These are phyloP conservation scores for Epichloe coenophiala DNA, from an alignment of 2,329 filamentous ascomycete species.

Conservation along the genomic window DNA sequence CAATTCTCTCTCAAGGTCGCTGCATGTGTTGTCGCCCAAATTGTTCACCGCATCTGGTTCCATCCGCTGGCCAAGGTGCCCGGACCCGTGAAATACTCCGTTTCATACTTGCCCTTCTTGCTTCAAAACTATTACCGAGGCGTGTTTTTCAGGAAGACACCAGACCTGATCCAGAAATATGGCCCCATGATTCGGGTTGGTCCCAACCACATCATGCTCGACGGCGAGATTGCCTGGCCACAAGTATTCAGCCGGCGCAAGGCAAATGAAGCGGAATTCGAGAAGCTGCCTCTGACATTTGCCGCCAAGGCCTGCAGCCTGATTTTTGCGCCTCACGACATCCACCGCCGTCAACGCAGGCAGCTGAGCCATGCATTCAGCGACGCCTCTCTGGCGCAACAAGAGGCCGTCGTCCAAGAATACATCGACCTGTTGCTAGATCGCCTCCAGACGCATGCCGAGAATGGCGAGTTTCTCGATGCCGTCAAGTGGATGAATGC, in stretches of 20 bases:
- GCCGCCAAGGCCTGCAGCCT: slow-evolving; percentile 7
- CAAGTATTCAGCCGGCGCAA: slow-evolving; percentile 16
- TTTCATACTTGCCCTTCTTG: slow-evolving; percentile 8
- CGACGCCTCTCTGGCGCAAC: slow-evolving; percentile 16
- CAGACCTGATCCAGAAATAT: slow-evolving; percentile 13
- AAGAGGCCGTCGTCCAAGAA: slow-evolving; percentile 15
- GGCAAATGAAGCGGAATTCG: slow-evolving; percentile 9
- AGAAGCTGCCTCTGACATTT: slow-evolving; percentile 3
- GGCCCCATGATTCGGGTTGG: slow-evolving; percentile 26
- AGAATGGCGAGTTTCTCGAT: slow-evolving; percentile 7
- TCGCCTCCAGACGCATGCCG: slow-evolving; percentile 8
- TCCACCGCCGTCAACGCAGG: slow-evolving; percentile 11
- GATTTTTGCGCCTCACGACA: slow-evolving; percentile 7
- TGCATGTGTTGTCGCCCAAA: slow-evolving; percentile 3
- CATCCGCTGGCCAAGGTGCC: slow-evolving; percentile 18
- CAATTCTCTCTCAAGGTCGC: not conserved
- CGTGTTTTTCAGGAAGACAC: slow-evolving; percentile 9
- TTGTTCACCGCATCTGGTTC: slow-evolving; percentile 15
- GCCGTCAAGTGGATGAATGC: slow-evolving; percentile 24
- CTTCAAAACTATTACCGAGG: slow-evolving; percentile 11
- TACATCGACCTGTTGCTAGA: slow-evolving; percentile 16
- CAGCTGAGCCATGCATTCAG: slow-evolving; percentile 19
- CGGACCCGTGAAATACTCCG: slow-evolving; percentile 13
- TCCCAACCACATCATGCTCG: slow-evolving; percentile 25
- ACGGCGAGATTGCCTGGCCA: slow-evolving; percentile 19